Conservation (phyloP, 495 filamentous ascomycete species). For the Xylaria nigripes region DNA sequence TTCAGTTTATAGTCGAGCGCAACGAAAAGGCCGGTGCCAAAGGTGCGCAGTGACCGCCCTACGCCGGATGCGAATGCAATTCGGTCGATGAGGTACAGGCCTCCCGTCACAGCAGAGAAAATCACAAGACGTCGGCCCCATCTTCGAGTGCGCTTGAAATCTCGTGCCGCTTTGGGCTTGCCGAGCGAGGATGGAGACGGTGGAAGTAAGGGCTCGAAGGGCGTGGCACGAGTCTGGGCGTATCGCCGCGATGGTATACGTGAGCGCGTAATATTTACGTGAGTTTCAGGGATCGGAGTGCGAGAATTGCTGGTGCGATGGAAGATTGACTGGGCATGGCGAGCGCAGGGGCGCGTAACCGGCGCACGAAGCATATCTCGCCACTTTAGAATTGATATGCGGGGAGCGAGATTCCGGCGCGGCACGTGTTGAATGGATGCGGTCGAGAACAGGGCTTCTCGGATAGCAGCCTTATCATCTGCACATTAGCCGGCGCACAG, state of each 20-base stretch:
- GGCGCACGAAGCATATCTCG: constrained; percentile 23
- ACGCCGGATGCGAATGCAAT: constrained; percentile 69
- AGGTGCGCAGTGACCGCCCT: constrained; percentile 72
- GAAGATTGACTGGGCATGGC: constrained; percentile 10
- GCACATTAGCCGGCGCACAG: too few species aligned
- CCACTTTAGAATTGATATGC: background rate
- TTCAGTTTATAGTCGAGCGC: constrained; percentile 95
- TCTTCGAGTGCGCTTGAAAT: constrained; percentile 60
- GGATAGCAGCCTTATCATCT: background rate
- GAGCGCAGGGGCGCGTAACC: constrained; percentile 12
- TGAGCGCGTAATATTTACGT: constrained; percentile 1
- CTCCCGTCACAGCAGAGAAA: constrained; percentile 48
- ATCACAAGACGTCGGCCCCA: constrained; percentile 68
- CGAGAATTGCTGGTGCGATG: constrained; percentile 8
- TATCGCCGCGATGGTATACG: background rate
- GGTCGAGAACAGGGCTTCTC: constrained; percentile 1
- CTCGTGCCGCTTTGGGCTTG: constrained; percentile 56
- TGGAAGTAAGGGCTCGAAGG: constrained; percentile 66
- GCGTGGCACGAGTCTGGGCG: background rate
- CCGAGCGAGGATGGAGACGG: constrained; percentile 75
- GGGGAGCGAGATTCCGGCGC: background rate
- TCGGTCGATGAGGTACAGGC: constrained; percentile 58
- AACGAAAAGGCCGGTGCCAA: constrained; percentile 68
- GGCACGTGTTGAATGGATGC: background rate
- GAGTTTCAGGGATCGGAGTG: constrained; percentile 8